These are phyloP conservation scores for Cucurbitaria berberidis DNA, from an alignment of 2,329 filamentous ascomycete species.

Conservation along the genomic window DNA sequence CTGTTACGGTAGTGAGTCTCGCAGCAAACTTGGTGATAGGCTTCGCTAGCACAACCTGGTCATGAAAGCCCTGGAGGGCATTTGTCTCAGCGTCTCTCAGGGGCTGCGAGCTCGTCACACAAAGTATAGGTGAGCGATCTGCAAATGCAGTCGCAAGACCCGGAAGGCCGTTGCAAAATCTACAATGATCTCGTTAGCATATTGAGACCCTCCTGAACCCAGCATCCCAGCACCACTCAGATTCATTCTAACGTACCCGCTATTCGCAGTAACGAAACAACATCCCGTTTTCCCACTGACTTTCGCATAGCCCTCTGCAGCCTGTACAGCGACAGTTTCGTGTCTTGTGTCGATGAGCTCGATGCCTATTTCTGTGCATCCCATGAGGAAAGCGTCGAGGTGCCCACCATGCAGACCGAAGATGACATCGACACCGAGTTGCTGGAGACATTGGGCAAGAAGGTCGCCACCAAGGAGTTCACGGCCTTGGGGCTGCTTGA, in stretches of 20 bases:
- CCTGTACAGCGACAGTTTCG: slow-evolving; percentile 57
- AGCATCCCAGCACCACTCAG: too few relatives aligned
- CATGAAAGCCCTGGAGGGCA: slow-evolving; percentile 55
- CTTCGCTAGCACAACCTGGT: slow-evolving; percentile 54
- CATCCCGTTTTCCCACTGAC: slow-evolving; percentile 53
- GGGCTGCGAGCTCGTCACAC: slow-evolving; percentile 54
- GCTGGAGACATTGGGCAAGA: slow-evolving; percentile 52
- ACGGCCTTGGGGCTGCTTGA: slow-evolving; percentile 44
- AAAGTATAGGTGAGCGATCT: slow-evolving; percentile 54
- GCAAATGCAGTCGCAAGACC: slow-evolving; percentile 55
- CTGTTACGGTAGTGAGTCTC: slow-evolving; percentile 51
- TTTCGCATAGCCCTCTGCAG: slow-evolving; percentile 56
- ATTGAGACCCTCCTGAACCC: too few relatives aligned
- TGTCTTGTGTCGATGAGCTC: slow-evolving; percentile 55
- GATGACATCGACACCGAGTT: slow-evolving; percentile 52
- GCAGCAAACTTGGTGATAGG: slow-evolving; percentile 56
- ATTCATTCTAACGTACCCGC: slow-evolving; percentile 54
- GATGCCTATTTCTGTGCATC: slow-evolving; percentile 50
- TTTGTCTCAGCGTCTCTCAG: slow-evolving; percentile 56
- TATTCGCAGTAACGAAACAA: slow-evolving; percentile 58
- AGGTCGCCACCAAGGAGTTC: slow-evolving; percentile 56
- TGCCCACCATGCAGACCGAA: slow-evolving; percentile 59
- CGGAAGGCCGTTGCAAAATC: slow-evolving; percentile 55
- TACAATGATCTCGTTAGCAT: slow-evolving; percentile 24
- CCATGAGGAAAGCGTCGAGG: slow-evolving; percentile 57